Evolutionary conservation across 108 stramenopile species (phyloP), one percentile per base, ranked within the genome.

Genomic region (Nannochloropsis gaditana): DNA sequence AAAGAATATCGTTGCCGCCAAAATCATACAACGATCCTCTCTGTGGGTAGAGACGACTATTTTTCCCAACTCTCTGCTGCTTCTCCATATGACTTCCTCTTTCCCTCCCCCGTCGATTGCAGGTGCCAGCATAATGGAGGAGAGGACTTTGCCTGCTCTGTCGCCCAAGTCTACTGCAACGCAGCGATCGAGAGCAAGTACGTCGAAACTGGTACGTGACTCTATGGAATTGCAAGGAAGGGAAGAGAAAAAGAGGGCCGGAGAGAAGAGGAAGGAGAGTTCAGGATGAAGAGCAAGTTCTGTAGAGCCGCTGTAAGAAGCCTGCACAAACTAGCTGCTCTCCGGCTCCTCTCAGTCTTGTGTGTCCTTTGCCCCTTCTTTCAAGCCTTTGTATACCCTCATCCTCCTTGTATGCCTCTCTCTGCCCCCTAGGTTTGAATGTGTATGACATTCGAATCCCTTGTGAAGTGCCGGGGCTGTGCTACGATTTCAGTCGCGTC

Each of bases 371-470:
- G 11, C 15, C 47, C 47, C 47, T 50, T 15, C 47, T 15, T 50
- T 1, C 47, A 10, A 11, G 11, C 47, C 47, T 50, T 50, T 31
- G 31, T 31, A 31, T 31, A 31, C 31, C 31, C 47, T 15, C 47
- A 11, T 15, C 47, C 47, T 50, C 47, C 47, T 15, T 50, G 11
- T 1, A 10, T 50, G 11, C 47, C 47, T 50, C 47, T 15, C 47
- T 50, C 47, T 15, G 31, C 47, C 15, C 47, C 11, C 47, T 96
- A 21, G 97, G 97, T 11, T 83, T 95, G 41, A 99, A 97, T 87
- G 96, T 96, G 44, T 99, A 98, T 89, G 97, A 98, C 89, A 96
- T 98, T 87, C 93, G 95, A 94, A 92, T 89, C 47, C 96, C 87
- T 15, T 50, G 47, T 15, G 47, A 50, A 50, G 47, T 50, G 47